Evolutionary conservation across 345 rosid genomes (phyloP), one percentile per base, ranked within the genome.

Genomic region (Eutrema heterophyllum): DNA sequence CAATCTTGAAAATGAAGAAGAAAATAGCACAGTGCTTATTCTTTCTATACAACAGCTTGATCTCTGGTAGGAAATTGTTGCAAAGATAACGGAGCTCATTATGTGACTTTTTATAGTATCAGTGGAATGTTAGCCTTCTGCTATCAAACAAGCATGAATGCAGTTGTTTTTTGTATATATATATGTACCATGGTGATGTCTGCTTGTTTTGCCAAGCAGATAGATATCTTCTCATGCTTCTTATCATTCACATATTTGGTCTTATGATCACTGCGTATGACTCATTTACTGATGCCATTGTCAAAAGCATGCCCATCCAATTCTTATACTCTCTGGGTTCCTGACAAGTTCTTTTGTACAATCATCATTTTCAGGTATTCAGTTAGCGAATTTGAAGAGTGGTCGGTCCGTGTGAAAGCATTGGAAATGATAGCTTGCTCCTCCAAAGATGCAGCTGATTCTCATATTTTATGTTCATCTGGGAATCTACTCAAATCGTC

Each of bases 1-100:
- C 76, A 83, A 89, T 84, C 87, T 93, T 78, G 92, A 76, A 71
- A 86, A 87, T 84, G 86, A 80, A 76, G 87, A 82, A 82, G 89
- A 81, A 74, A 79, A 82, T 71, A 83, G 88, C 82, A 80, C 86
- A 65, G 59, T 72, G 16, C 71, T 90, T 60, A 41, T 52, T 64
- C 64, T 93, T 77, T 74, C 85, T 69, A 65, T 86, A 52, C 81
- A 77, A 12, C 80, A 77, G 63, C 54, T 82, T 43, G 82, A 85
- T 78, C 64, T 84, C 72, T 27, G 98, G 98, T 93, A 81, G 45
- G 85, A 73, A 48, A 44, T 26, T 65, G 30, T 51, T 69, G 51
- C 50, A 56, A 46, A n/a, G 15, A 62, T 59, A 50, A 33, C 9
- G 0, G 16, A 50, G 33, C 52, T 38, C 72, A 27, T 65, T 45